Base-by-base conservation (phyloP, 2,329 filamentous ascomycete genomes). In the Clarireedia paspali region DNA sequence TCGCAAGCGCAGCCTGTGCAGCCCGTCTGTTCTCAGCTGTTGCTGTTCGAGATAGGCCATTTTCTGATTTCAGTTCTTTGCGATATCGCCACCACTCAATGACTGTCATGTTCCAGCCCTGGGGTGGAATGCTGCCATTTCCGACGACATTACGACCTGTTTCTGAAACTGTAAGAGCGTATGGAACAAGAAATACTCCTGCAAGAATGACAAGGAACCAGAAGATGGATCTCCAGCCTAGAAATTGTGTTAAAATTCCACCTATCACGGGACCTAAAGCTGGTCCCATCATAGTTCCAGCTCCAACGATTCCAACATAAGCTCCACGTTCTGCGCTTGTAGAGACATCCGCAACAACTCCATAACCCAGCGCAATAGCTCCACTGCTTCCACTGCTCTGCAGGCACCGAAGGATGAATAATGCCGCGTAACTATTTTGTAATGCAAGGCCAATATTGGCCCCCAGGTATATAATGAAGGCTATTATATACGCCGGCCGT, bases 261-360 rank as follows among this genome's bases (percentile, higher is more conserved):
- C 78, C 78, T 24, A 81, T 72, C 0, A 78, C 71, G 0, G 79
- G 78, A 0, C 75, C 77, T 7, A 80, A 58, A 0, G 75, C 73
- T 5, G 75, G 76, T 0, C 72, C 75, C 20, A 78, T 66, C 64
- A 67, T 67, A n/a, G 62, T 64, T 49, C 61, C 83, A 79, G 67
- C 87, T 79, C 24, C 81, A n/a, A 84, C 80, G 58, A 84, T 78
- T 50, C 82, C 87, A 73, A 91, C 85, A 65, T 88, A 91, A 55
- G 78, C 80, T 2, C 88, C 89, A 62, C 89, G 75, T 68, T 92
- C 86, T 0, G 80, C 77, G 47, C 79, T 83, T 0, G 85, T 82
- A 0, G 84, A 78, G 5, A 91, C 77, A 63, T 94, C 89, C 0
- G 85, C 84, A 14, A 91, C 80, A 1, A 90, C 82, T 2, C 83